Conservation (phyloP, 2,329 filamentous ascomycete genomes). For the Tricladium varicosporioides region DNA sequence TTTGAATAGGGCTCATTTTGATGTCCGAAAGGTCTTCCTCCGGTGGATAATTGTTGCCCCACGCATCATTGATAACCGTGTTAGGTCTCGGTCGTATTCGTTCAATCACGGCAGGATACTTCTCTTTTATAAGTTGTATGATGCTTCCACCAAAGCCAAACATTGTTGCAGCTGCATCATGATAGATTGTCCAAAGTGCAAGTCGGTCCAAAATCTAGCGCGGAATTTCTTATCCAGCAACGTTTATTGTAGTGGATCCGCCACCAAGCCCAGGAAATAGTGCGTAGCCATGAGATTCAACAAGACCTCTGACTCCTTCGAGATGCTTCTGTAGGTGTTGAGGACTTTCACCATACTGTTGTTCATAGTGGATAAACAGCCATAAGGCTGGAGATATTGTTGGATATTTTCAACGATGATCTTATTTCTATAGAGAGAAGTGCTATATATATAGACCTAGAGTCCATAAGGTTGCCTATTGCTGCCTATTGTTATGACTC, state of each 20-base stretch:
- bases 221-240: neutral
- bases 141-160: constrained; percentile 9
- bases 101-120: constrained; percentile 6
- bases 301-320: constrained; percentile 6
- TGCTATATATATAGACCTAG: too few species aligned
- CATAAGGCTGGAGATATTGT: constrained; percentile 11
- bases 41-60: constrained; percentile 11
- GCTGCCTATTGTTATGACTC: too few species aligned
- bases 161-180: constrained; percentile 12
- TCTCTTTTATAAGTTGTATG: constrained; percentile 7
- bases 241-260: neutral
- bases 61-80: constrained; percentile 2
- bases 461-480: too few species aligned
- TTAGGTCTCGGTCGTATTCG: constrained; percentile 6
- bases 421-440: too few species aligned
- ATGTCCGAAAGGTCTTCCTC: constrained; percentile 11
- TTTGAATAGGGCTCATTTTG: constrained; percentile 7
- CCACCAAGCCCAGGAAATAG: neutral
- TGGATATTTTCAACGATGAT: too few species aligned
- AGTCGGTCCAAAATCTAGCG: neutral
- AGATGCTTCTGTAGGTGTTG: constrained; percentile 10
- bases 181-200: constrained; percentile 6
- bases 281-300: neutral
- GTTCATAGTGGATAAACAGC: constrained; percentile 15
- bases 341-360: constrained; percentile 11